These are phyloP conservation scores for Excoecaria agallocha DNA, from an alignment of 345 rosid species.

Conservation along the genomic window DNA sequence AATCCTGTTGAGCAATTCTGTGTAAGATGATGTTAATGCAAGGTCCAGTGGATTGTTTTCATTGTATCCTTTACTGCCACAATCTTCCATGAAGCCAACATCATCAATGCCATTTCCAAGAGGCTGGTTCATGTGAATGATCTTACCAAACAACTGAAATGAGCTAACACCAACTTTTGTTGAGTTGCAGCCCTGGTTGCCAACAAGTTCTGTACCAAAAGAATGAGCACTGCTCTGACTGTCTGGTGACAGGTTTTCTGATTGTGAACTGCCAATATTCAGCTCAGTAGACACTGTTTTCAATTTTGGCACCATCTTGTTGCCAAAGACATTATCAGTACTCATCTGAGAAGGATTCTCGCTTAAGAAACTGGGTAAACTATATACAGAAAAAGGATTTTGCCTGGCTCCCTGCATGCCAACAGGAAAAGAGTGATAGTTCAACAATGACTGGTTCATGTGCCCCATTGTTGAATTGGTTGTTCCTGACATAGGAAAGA, in stretches of 20 bases:
- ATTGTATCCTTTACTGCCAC: too few relatives aligned
- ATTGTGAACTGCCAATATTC: slow-evolving; percentile 64
- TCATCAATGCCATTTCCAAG: slow-evolving; percentile 49
- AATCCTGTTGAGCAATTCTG: slow-evolving; percentile 38
- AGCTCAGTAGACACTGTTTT: slow-evolving; percentile 51
- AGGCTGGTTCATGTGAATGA: slow-evolving; percentile 53
- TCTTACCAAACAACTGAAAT: slow-evolving; percentile 77
- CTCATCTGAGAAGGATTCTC: slow-evolving; percentile 41
- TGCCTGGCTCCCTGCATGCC: slow-evolving; percentile 99
- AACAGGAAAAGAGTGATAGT: slow-evolving; percentile 68
- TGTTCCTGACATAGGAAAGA: slow-evolving; percentile 44
- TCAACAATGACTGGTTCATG: slow-evolving; percentile 40
- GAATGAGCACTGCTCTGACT: slow-evolving; percentile 64
- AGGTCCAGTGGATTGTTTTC: slow-evolving; percentile 43
- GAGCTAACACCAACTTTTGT: slow-evolving; percentile 43
- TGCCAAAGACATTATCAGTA: slow-evolving; percentile 36
- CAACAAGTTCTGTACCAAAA: slow-evolving; percentile 46
- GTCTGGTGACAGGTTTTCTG: slow-evolving; percentile 67
- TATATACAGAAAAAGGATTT: slow-evolving; percentile 40
- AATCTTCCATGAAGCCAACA: slow-evolving; percentile 44
- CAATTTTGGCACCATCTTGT: slow-evolving; percentile 42
- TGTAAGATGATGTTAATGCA: slow-evolving; percentile 34
- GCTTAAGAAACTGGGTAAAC: slow-evolving; percentile 41
- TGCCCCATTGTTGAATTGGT: slow-evolving; percentile 46
- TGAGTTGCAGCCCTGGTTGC: slow-evolving; percentile 39